Evolutionary conservation across 2,329 filamentous ascomycete species (phyloP).

Genomic region (Chaetomiaceae sp.): DNA sequence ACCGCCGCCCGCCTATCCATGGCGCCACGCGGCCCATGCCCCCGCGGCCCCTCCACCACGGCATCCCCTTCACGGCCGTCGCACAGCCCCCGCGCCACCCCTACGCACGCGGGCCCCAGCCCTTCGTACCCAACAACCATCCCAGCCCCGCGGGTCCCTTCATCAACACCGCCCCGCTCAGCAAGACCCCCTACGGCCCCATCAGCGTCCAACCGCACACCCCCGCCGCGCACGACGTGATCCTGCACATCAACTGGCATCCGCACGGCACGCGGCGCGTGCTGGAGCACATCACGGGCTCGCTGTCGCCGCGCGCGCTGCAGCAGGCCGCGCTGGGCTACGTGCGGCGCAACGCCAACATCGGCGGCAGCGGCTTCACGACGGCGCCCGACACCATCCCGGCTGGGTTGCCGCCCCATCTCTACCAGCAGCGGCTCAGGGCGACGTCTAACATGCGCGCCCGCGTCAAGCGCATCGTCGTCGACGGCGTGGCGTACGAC

Average conservation of each 20-base stretch:
- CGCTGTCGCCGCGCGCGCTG: conserved; percentile 10
- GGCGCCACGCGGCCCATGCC: conserved; percentile 23
- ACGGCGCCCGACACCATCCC: background rate
- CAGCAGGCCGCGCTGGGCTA: conserved; percentile 15
- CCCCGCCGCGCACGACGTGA: conserved; percentile 12
- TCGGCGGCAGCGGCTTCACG: conserved; percentile 4
- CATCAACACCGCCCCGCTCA: background rate
- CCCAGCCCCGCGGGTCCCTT: too few relatives aligned
- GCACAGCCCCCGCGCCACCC: background rate
- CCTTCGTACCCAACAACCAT: too few relatives aligned
- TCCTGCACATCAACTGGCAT: conserved; percentile 21
- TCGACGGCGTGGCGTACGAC: conserved; percentile 27
- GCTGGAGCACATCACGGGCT: conserved; percentile 6
- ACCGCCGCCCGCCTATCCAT: conserved; percentile 19
- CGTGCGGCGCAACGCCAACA: conserved; percentile 10
- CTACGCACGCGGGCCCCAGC: background rate
- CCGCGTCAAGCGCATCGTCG: conserved; percentile 21
- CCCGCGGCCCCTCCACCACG: conserved; percentile 1
- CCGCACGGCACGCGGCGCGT: conserved; percentile 16
- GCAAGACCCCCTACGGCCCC: background rate
- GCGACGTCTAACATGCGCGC: too few relatives aligned
- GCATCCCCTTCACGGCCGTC: background rate
- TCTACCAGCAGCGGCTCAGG: conserved; percentile 16
- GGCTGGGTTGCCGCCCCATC: too few relatives aligned
- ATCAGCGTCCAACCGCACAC: background rate